phyloP scores from a whole-genome alignment of 108 stramenopile species.

The Pelagomonas calceolata region DNA sequence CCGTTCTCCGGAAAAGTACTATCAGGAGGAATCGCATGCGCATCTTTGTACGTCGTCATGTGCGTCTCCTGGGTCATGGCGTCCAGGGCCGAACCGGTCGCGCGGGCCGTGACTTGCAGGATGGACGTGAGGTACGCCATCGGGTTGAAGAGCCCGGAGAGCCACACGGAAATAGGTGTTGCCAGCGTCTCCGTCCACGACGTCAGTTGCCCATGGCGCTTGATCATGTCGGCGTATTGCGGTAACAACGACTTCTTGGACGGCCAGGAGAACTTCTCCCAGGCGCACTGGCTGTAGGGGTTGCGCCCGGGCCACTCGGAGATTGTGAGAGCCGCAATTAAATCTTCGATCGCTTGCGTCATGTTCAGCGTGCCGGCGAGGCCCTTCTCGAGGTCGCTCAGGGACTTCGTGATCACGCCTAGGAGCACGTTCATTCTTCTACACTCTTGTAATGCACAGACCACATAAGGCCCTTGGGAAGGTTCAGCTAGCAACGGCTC shows the following conservation, averaged over 20 bases:
- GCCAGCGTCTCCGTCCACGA: constrained; percentile 46
- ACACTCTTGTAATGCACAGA: constrained; percentile 66
- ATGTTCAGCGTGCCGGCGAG: constrained; percentile 67
- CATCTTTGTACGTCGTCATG: constrained; percentile 21
- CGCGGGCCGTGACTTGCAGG: constrained; percentile 59
- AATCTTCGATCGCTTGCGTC: constrained; percentile 58
- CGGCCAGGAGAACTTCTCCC: constrained; percentile 62
- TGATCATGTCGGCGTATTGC: constrained; percentile 54
- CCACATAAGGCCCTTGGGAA: constrained; percentile 51
- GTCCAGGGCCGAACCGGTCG: constrained; percentile 50
- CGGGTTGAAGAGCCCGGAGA: constrained; percentile 65
- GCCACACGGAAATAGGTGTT: constrained; percentile 57
- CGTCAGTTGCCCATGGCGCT: constrained; percentile 46
- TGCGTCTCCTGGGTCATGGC: constrained; percentile 66
- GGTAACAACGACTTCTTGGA: constrained; percentile 48
- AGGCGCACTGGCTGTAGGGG: constrained; percentile 45
- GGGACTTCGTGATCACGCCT: constrained; percentile 43
- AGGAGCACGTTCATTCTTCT: constrained; percentile 59
- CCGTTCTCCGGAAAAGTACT: constrained; percentile 40
- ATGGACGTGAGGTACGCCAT: constrained; percentile 61
- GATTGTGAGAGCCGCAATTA: constrained; percentile 39
- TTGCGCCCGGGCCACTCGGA: constrained; percentile 61
- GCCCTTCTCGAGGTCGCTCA: constrained; percentile 65
- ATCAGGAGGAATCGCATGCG: background rate
- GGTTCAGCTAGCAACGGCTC: constrained; percentile 45